phyloP scores from a whole-genome alignment of 768 basidiomycete genomes.

The Obba rivulosa region DNA sequence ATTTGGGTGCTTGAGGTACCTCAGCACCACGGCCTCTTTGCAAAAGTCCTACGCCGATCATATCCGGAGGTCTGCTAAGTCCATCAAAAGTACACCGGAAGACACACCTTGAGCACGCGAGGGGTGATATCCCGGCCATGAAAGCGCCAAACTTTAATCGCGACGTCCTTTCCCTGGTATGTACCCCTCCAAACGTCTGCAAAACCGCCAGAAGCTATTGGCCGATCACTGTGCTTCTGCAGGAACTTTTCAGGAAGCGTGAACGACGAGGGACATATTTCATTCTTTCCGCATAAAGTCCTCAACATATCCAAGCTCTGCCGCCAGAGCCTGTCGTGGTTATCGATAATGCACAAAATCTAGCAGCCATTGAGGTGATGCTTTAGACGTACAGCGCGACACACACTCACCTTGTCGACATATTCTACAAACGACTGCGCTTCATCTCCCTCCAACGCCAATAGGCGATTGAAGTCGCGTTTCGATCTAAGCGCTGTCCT shows the following conservation, averaged over 20 bases:
- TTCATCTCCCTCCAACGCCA: too few relatives aligned
- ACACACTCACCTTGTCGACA: too few relatives aligned
- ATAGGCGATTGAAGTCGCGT: too few relatives aligned
- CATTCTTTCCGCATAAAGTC: constrained; percentile 1
- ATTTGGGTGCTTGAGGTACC: too few relatives aligned
- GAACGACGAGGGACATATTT: background rate
- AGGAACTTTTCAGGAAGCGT: background rate
- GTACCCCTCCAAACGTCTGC: constrained; percentile 10
- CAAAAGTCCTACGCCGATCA: background rate
- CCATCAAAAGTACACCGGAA: too few relatives aligned
- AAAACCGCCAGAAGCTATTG: constrained; percentile 7
- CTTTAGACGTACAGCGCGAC: too few relatives aligned
- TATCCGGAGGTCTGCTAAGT: background rate
- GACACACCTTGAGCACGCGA: constrained; percentile 2
- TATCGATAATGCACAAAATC: background rate
- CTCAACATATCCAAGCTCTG: background rate
- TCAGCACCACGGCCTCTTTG: constrained; percentile 4
- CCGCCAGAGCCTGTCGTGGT: background rate
- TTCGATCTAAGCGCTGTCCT: too few relatives aligned
- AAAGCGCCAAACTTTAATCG: background rate
- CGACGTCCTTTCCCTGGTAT: background rate
- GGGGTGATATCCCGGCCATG: background rate
- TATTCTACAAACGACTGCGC: too few relatives aligned
- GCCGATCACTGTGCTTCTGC: background rate
- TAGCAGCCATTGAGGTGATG: too few relatives aligned